Base-by-base conservation (phyloP, 176 grass and related monocot species). In the Aegilops bicornis region DNA sequence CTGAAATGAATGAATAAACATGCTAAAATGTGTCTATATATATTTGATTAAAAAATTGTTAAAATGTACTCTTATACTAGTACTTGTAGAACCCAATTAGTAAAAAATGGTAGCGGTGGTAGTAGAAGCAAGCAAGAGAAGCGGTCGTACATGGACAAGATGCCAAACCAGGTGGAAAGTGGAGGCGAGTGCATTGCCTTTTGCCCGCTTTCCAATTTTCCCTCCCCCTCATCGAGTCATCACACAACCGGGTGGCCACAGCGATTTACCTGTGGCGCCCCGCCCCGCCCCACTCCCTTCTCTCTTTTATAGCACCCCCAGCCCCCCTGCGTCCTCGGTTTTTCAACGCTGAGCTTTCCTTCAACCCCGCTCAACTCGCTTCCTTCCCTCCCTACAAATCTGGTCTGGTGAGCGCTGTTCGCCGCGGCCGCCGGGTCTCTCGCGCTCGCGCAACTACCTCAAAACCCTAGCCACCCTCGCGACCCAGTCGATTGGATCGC, bases 261-360 rank as follows among this genome's bases (percentile, higher is more conserved):
- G 76, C 89, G 16, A 80, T 87, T 90, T 54, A 54, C 50, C 50
- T 84, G 67, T 78, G 23, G 42, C 65, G 65, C 13, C 64, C 32
- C 43, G 43, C 23, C 25, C 84, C 59, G 27, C 42, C 54, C 39
- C 19, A 45, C 56, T 7, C 72, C 7, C 13, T 32, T 14, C 12
- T 65, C 58, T n/a, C 15, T 62, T 76, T 91, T 87, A 68, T 87
- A 84, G 63, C 71, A 24, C 7, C 17, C 16, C 56, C 59, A n/a
- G 13, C 61, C 45, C 75, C 75, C 47, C 29, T 42, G 86, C 89
- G 86, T 88, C 69, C 82, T 56, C 82, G 71, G 69, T 75, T 91
- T 81, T 80, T 67, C 85, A 77, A 60, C 43, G 62, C 63, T 42
- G 54, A 83, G 33, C 77, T 73, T 73, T 39, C 47, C 62, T 8